Evolutionary conservation across 805 yeast genomes (phyloP), one percentile per base, ranked within the genome.

Genomic region (Candida pseudoglaebosa): DNA sequence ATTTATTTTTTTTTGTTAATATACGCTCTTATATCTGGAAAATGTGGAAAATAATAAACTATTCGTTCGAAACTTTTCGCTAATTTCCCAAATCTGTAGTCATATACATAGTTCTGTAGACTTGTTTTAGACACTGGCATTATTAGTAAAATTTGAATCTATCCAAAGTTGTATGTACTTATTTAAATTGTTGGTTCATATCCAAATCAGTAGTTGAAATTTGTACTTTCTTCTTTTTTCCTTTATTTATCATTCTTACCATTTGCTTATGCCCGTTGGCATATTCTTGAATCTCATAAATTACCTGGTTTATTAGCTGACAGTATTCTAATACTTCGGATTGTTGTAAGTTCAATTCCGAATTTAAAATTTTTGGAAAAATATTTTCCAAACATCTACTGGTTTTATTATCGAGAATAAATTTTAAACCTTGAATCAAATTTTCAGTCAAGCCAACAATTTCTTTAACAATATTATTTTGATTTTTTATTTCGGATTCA

Each of bases 361-460:
- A 19, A 5, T 15, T 16, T 30, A 15, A 30, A 4, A 30, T 30
- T 10, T 15, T 30, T 15, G 19, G 8, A 4, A 16, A 8, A 4
- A 26, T 26, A 10, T 13, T 26, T 12, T 26, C 15, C 12, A 26
- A 26, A 9, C 15, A 26, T 13, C 13, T 15, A 26, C 29, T 26
- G 12, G 29, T 26, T 10, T 13, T 26, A 26, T 26, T 15, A 13
- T 26, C 29, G 12, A 26, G 29, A 26, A 26, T 26, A 13, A 12
- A 26, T 13, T 15, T 26, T 12, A 26, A 13, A 32, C 70, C 71
- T 6, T 62, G 68, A 40, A 53, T 64, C 10, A 71, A 66, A 46
- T 65, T 66, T 37, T 54, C 66, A 43, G 65, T 62, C 6, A 33
- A 15, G 14, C 36, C 22, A 4, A 33, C 16, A 16, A 20, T 20